phyloP scores from a whole-genome alignment of 331 rosid species.

The Quercus phellos region DNA sequence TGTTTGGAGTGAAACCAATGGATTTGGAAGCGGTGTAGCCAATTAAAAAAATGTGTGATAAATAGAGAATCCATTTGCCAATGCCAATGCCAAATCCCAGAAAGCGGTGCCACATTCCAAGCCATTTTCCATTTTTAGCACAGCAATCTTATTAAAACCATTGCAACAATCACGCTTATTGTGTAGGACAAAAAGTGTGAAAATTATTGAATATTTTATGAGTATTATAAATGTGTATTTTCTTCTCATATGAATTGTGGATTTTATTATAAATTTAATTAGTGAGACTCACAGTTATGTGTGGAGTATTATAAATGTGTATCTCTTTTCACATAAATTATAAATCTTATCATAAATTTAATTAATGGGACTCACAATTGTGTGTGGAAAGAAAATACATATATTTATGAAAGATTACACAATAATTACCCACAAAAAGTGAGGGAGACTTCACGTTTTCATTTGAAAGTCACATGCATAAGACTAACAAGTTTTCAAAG shows the following conservation, averaged over 20 bases:
- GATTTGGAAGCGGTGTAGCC: not conserved
- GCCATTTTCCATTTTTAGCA: slow-evolving; percentile 17
- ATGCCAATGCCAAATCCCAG: not conserved
- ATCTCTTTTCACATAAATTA: too few species aligned
- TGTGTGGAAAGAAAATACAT: too few species aligned
- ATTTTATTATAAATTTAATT: too few species aligned
- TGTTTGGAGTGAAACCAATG: not conserved
- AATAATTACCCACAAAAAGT: not conserved
- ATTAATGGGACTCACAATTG: accelerated
- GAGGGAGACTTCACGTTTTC: slow-evolving; percentile 12
- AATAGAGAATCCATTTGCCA: not conserved
- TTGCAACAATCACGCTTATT: slow-evolving; percentile 27
- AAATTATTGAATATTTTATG: accelerated
- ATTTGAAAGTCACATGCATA: slow-evolving; percentile 36
- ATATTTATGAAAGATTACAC: accelerated
- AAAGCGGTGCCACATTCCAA: not conserved
- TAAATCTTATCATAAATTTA: too few species aligned
- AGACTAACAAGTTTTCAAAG: slow-evolving; percentile 15
- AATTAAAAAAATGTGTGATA: not conserved
- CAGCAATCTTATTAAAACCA: not conserved
- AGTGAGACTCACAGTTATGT: too few species aligned
- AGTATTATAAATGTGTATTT: accelerated
- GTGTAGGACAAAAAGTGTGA: not conserved
- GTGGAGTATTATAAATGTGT: too few species aligned
- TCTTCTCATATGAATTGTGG: accelerated